A percentile compares a stretch with the other conserved stretches of the same genome.
phyloP scores from a whole-genome alignment of 805 yeast genomes.

The Ogataea wickerhamii region DNA sequence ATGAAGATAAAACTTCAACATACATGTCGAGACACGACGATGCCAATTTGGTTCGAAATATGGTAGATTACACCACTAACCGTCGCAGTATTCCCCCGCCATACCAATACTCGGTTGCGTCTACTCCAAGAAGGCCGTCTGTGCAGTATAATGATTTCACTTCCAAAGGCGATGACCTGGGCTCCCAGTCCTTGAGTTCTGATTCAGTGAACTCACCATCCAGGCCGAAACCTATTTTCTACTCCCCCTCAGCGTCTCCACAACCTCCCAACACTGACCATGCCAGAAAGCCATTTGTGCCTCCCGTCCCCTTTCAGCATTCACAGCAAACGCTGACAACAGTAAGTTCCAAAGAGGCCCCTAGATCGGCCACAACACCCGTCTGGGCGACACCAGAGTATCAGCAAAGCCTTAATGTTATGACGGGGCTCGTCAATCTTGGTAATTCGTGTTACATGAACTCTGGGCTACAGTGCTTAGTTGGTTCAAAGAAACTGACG shows the following conservation, averaged over 20 bases:
- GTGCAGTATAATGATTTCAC: conserved; percentile 5
- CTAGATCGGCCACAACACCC: conserved; percentile 9
- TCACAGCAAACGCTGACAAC: conserved; percentile 1
- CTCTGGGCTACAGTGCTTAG: conserved; percentile 80
- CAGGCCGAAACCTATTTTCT: conserved; percentile 21
- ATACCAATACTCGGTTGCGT: conserved; percentile 12
- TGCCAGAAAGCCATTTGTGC: conserved; percentile 3
- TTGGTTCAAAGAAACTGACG: conserved; percentile 66
- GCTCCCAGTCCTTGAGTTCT: conserved; percentile 3
- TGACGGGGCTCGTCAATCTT: conserved; percentile 73
- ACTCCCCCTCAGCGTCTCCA: conserved; percentile 15
- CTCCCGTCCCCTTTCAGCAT: conserved; percentile 11
- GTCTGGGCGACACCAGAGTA: conserved; percentile 12
- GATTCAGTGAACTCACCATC: conserved; percentile 13
- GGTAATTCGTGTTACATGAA: conserved; percentile 96
- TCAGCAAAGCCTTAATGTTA: conserved; percentile 35
- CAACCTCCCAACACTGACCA: conserved; percentile 4
- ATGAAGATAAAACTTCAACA: conserved; percentile 13
- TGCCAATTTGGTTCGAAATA: conserved; percentile 17
- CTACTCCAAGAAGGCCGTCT: conserved; percentile 4
- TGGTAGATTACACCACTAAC: conserved; percentile 20
- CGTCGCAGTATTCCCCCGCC: conserved; percentile 10
- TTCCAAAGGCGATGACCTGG: neutral
- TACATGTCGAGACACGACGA: conserved; percentile 15
- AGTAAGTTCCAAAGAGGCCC: conserved; percentile 3